Percentiles rank a stretch among this genome's conserved stretches.
Evolutionary conservation across 2,329 filamentous ascomycete species (phyloP).

Genomic region (Monosporascus sp.): DNA sequence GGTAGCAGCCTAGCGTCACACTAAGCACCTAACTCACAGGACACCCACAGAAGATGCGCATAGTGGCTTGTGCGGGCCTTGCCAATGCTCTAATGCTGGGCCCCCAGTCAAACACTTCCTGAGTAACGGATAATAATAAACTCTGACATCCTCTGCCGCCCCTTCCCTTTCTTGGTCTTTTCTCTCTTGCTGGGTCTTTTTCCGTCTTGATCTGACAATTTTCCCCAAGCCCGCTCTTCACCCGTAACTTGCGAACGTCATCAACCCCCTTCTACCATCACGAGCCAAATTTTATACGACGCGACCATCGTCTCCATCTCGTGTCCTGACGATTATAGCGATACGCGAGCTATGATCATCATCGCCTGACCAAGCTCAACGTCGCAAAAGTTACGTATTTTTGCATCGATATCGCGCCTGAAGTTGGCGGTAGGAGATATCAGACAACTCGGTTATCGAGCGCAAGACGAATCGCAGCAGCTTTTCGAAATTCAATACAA

Average conservation of each 20-base stretch:
- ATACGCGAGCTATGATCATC: background rate
- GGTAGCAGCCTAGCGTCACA: background rate
- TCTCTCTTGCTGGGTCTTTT: background rate
- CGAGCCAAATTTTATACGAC: background rate
- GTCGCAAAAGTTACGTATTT: background rate
- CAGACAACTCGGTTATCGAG: background rate
- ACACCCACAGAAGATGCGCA: background rate
- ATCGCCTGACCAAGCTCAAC: background rate
- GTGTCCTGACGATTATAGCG: background rate
- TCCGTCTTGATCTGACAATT: background rate
- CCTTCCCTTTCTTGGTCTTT: background rate
- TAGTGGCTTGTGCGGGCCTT: background rate
- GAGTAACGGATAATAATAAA: slow-evolving; percentile 1
- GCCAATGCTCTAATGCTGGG: background rate
- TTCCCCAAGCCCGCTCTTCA: background rate
- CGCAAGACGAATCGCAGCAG: background rate
- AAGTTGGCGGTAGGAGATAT: background rate
- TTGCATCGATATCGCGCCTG: background rate
- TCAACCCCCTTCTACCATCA: background rate
- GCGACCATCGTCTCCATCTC: background rate
- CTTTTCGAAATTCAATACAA: background rate
- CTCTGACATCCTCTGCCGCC: background rate
- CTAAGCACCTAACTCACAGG: background rate
- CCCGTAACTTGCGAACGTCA: background rate
- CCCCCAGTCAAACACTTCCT: background rate